Evolutionary conservation across 2,329 filamentous ascomycete genomes (phyloP), one percentile per base, ranked within the genome.

Genomic region (Nakataea oryzae): DNA sequence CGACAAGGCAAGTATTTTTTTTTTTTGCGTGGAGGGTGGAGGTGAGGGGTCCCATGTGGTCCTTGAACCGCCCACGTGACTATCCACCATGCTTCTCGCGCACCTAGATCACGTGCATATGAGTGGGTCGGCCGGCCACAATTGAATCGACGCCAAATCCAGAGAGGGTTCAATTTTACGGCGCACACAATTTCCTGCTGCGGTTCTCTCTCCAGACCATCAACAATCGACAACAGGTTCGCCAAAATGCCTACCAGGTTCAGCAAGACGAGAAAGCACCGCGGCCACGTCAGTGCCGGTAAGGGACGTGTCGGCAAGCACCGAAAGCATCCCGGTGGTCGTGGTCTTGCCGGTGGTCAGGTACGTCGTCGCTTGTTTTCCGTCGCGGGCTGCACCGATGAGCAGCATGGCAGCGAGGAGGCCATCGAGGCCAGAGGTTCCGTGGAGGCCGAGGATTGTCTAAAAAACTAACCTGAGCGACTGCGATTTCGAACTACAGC

Each of bases 291-390:
- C 78, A 96, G 90, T 76, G 91, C 92, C 86, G 95, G 95, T 86
- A 88, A 97, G 81, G 93, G 95, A 85, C 93, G 93, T 87, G 81
- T 97, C 78, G 95, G 95, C 79, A 97, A 97, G 90, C 93, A 97
- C 89, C 86, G 95, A 78, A 97, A 99, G 88, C 86, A 88, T 72
- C 86, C 85, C 71, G 86, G 86, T 87, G 86, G 86, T 85, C 83
- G 90, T 90, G 86, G 86, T 88, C 83, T 89, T 82, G 95, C 95
- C 78, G 93, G 95, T 96, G 93, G 93, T 86, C 91, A 97, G 67
- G 67, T 69, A 67, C 54, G 62, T 59, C 59, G 56, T 61, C 41
- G 50, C 58, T 47, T 14, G 29, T 30, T 26, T 28, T 34, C 41
- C 17, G 26, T n/a, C 21, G 27, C 32, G 57, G 28, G n/a, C 9